phyloP scores from a whole-genome alignment of 2,329 filamentous ascomycete genomes.

The Aspergillus sp. region DNA sequence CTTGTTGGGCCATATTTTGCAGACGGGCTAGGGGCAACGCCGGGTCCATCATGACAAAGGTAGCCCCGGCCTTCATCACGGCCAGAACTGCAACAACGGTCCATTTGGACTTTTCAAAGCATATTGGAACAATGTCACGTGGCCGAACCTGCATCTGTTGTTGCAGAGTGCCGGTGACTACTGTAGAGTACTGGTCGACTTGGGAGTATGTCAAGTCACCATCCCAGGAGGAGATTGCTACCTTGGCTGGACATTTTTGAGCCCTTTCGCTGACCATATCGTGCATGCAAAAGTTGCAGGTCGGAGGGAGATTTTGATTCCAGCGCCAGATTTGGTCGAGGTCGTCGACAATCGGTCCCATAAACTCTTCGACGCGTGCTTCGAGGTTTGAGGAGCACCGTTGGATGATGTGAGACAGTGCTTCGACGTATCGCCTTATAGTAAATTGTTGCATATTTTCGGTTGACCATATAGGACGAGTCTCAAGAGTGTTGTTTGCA shows the following conservation, averaged over 20 bases:
- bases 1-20: constrained; percentile 32
- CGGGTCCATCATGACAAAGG: constrained; percentile 33
- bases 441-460: constrained; percentile 45
- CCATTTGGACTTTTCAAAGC: constrained; percentile 36
- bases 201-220: constrained; percentile 30
- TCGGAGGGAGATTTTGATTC: constrained; percentile 47
- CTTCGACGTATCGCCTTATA: constrained; percentile 43
- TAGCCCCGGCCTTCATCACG: constrained; percentile 33
- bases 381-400: constrained; percentile 31
- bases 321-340: constrained; percentile 49
- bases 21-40: constrained; percentile 27
- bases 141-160: too few relatives aligned
- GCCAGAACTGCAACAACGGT: constrained; percentile 32
- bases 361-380: constrained; percentile 29
- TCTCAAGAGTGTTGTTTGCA: constrained; percentile 26
- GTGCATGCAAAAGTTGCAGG: constrained; percentile 48
- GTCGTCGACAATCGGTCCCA: constrained; percentile 37
- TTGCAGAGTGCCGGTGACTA: constrained; percentile 20
- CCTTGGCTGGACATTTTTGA: constrained; percentile 21
- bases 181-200: constrained; percentile 34
- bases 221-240: constrained; percentile 33
- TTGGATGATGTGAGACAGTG: constrained; percentile 42
- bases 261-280: constrained; percentile 41
- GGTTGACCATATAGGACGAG: constrained; percentile 44
- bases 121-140: constrained; percentile 24